Evolutionary conservation across 306 rosid genomes (phyloP), one percentile per base, ranked within the genome.

Genomic region (Rosa rugosa): DNA sequence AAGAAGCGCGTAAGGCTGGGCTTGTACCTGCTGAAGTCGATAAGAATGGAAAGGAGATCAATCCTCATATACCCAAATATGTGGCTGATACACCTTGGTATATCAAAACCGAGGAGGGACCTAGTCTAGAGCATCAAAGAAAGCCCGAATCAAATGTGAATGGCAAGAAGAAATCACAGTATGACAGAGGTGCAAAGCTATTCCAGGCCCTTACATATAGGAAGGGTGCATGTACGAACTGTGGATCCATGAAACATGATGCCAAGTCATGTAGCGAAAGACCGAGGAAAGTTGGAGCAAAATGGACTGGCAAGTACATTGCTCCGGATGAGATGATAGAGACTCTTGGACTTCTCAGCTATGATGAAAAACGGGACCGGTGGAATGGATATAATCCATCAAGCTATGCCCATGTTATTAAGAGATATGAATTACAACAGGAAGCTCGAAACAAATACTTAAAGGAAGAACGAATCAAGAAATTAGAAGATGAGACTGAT

Each of bases 221-320:
- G 67, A 27, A 62, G 38, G 67, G 67, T 25, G 67, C 67, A 6
- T 62, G 67, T 27, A 6, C 17, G 0, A 62, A 62, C 67, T 62
- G 67, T 62, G 67, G 40, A 62, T 62, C 67, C 7, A 62, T 59
- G 66, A 59, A 59, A 11, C 66, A 59, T 59, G 66, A 23, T 62
- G 41, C 67, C 67, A 62, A 62, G 20, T 62, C 8, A 5, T 62
- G 67, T 11, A 13, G 5, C 8, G 67, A 62, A 27, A 25, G 20
- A 62, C 40, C 66, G 38, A 62, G 67, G 67, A 62, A 27, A 27
- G 16, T 25, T 12, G 41, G 67, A 62, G 67, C 67, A 60, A 25
- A 25, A 25, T 62, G 67, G 67, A 60, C 36, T 4, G 38, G 14
- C 67, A 62, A 62, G 40, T 14, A 62, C 40, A 62, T 62, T 62